These are phyloP conservation scores for Wallemia mellicola DNA, from an alignment of 1,284 basidiomycete species.

Conservation along the genomic window DNA sequence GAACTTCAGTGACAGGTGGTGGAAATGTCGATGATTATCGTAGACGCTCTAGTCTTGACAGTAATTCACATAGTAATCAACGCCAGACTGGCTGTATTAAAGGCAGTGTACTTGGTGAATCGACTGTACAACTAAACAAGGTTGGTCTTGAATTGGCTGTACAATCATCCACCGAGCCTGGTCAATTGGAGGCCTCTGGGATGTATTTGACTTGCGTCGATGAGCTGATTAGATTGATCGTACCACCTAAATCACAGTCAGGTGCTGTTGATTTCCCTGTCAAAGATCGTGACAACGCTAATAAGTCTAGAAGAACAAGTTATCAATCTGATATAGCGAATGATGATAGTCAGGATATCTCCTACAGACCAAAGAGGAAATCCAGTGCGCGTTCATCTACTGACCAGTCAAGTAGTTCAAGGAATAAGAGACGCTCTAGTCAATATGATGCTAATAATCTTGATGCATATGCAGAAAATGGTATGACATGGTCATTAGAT, in stretches of 20 bases:
- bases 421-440: neutral
- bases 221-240: conserved; percentile 28
- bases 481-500: neutral
- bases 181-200: conserved; percentile 38
- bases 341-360: neutral
- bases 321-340: neutral
- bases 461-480: neutral
- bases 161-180: conserved; percentile 34
- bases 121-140: conserved; percentile 82
- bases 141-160: conserved; percentile 55
- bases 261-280: neutral
- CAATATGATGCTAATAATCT: neutral
- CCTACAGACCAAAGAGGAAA: neutral
- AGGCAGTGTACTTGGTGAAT: conserved; percentile 69
- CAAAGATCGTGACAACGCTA: neutral
- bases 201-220: conserved; percentile 60
- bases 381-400: neutral
- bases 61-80: conserved; percentile 5
- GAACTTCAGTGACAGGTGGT: conserved; percentile 63
- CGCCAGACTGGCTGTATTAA: conserved; percentile 23
- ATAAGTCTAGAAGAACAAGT: neutral
- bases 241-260: neutral
- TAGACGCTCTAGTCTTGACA: conserved; percentile 30
- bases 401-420: neutral
- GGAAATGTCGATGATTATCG: conserved; percentile 15